These are phyloP conservation scores for Fragilariopsis cylindrus DNA, from an alignment of 108 stramenopile genomes.

Conservation along the genomic window DNA sequence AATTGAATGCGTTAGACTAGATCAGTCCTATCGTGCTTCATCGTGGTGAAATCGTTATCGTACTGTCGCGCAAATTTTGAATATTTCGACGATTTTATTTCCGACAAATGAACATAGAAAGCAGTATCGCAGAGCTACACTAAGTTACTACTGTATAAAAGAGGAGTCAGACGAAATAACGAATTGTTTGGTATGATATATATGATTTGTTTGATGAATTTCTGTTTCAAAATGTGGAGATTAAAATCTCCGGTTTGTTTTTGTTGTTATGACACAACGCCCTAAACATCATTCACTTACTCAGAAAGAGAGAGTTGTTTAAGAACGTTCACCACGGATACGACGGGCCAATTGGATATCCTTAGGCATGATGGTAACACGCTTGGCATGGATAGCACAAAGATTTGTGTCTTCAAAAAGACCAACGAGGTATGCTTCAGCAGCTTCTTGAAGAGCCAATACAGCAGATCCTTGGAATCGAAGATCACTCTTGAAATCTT, in stretches of 20 bases:
- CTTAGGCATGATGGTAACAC: slow-evolving; percentile 93
- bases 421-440: slow-evolving; percentile 85
- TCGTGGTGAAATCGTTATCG: too few species aligned
- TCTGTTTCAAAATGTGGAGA: slow-evolving; percentile 28
- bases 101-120: too few species aligned
- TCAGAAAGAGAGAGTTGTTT: slow-evolving; percentile 29
- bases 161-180: neutral
- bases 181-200: neutral
- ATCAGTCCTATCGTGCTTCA: too few species aligned
- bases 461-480: slow-evolving; percentile 93
- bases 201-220: neutral
- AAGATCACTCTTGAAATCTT: slow-evolving; percentile 88
- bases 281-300: neutral
- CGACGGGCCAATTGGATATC: slow-evolving; percentile 63
- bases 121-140: neutral
- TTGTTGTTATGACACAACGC: neutral
- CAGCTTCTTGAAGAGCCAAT: slow-evolving; percentile 92
- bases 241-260: slow-evolving; percentile 29
- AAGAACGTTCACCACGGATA: slow-evolving; percentile 78
- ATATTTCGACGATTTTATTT: too few species aligned
- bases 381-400: slow-evolving; percentile 93
- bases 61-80: too few species aligned
- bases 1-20: too few species aligned
- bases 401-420: slow-evolving; percentile 94
- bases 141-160: neutral